Evolutionary conservation across 176 grass and related monocot species (phyloP).

Genomic region (Puya raimondii): DNA sequence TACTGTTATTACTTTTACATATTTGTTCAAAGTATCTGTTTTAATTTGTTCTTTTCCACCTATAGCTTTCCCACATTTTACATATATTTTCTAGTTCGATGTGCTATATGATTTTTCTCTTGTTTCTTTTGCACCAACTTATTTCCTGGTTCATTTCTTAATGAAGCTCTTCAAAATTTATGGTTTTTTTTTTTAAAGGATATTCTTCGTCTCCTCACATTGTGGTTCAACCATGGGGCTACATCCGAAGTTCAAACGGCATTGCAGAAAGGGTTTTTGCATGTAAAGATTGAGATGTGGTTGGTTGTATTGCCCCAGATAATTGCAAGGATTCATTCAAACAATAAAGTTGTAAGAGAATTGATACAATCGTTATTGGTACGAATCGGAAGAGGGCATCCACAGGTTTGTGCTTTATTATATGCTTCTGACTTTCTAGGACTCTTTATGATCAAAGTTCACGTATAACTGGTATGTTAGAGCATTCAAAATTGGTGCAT

Average conservation of each 20-base stretch:
- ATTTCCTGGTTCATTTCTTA: neutral
- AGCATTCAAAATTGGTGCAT: too few species aligned
- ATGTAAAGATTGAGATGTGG: conserved; percentile 99
- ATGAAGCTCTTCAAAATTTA: neutral
- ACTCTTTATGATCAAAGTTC: neutral
- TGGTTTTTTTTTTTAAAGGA: conserved; percentile 55
- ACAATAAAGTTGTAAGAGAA: conserved; percentile 83
- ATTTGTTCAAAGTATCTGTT: too few species aligned
- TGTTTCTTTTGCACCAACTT: too few species aligned
- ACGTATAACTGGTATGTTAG: neutral
- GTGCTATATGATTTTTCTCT: too few species aligned
- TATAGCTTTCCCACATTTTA: too few species aligned
- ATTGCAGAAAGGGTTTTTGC: conserved; percentile 75
- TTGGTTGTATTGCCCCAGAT: conserved; percentile 95
- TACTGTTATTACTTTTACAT: too few species aligned
- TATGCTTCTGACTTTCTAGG: conserved; percentile 5
- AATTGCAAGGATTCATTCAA: conserved; percentile 99
- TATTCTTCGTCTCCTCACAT: conserved; percentile 89
- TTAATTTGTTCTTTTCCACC: too few species aligned
- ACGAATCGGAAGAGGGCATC: conserved; percentile 82
- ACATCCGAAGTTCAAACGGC: conserved; percentile 86
- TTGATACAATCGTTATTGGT: conserved; percentile 92
- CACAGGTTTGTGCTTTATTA: conserved; percentile 55
- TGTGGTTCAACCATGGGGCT: conserved; percentile 94
- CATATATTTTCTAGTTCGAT: too few species aligned